Evolutionary conservation across 1,284 basidiomycete species (phyloP).

Genomic region (Jaminaea rosea): DNA sequence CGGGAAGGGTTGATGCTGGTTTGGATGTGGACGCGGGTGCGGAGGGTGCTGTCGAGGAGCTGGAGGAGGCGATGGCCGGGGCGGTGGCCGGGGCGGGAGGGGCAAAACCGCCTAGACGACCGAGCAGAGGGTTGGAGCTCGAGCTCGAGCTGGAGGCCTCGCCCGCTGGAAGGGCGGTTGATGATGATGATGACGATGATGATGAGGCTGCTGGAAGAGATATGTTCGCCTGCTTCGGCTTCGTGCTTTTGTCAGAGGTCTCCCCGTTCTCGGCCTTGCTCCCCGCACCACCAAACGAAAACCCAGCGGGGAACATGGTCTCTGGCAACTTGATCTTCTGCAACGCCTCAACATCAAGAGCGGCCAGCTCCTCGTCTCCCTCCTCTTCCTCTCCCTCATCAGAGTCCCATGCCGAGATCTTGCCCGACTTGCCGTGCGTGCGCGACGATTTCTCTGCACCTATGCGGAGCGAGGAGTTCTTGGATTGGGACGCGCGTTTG

Average conservation of each 20-base stretch:
- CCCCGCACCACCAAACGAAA: slow-evolving; percentile 23
- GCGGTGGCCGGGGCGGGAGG: slow-evolving; percentile 13
- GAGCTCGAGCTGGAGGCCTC: slow-evolving; percentile 7
- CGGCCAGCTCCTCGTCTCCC: background rate
- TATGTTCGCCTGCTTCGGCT: background rate
- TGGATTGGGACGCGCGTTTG: background rate
- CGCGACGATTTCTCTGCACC: slow-evolving; percentile 32
- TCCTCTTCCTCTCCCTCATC: slow-evolving; percentile 39
- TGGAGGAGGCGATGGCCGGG: too few species aligned
- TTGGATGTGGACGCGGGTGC: slow-evolving; percentile 5
- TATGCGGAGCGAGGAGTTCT: slow-evolving; percentile 29
- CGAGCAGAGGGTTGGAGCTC: slow-evolving; percentile 8
- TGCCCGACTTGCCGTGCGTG: slow-evolving; percentile 37
- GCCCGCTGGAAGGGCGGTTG: background rate
- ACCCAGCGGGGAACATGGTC: slow-evolving; percentile 35
- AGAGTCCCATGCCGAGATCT: slow-evolving; percentile 30
- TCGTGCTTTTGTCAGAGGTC: background rate
- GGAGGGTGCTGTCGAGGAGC: slow-evolving; percentile 7
- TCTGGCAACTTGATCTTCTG: slow-evolving; percentile 42
- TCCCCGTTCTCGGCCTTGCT: background rate
- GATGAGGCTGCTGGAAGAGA: background rate
- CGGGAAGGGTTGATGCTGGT: slow-evolving; percentile 6
- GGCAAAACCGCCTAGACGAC: slow-evolving; percentile 26
- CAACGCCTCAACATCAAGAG: slow-evolving; percentile 22
- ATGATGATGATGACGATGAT: background rate